These are phyloP conservation scores for Tulasnella sp. DNA, from an alignment of 768 basidiomycete species.

Conservation along the genomic window DNA sequence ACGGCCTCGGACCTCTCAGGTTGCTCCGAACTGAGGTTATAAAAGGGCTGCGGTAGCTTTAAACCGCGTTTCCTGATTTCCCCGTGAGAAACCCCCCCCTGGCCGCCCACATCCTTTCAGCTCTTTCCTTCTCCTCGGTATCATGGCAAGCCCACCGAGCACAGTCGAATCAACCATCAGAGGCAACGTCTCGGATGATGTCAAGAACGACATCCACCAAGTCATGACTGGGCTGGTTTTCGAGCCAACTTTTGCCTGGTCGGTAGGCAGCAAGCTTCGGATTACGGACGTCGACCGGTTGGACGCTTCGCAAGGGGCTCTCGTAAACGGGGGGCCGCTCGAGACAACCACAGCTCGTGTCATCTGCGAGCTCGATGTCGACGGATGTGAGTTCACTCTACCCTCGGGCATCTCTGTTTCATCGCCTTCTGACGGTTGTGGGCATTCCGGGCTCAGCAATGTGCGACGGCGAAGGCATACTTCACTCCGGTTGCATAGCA, in stretches of 20 bases:
- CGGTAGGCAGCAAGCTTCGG: neutral
- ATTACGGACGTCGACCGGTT: constrained; percentile 8
- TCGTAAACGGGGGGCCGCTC: neutral
- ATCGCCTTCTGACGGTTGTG: neutral
- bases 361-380: neutral
- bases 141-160: constrained; percentile 6
- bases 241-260: neutral
- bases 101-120: neutral
- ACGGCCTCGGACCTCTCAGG: neutral
- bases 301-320: neutral
- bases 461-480: neutral
- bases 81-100: constrained; percentile 6
- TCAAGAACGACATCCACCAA: neutral
- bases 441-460: neutral
- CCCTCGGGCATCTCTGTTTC: neutral
- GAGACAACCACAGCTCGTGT: neutral
- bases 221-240: neutral
- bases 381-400: neutral
- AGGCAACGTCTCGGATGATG: constrained; percentile 1
- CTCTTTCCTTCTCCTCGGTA: neutral
- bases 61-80: neutral
- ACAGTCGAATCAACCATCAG: neutral
- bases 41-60: neutral
- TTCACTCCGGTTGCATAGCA: constrained; percentile 18
- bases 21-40: neutral